Evolutionary conservation across 768 basidiomycete species (phyloP).

Genomic region (Macrolepiota fuliginosa): DNA sequence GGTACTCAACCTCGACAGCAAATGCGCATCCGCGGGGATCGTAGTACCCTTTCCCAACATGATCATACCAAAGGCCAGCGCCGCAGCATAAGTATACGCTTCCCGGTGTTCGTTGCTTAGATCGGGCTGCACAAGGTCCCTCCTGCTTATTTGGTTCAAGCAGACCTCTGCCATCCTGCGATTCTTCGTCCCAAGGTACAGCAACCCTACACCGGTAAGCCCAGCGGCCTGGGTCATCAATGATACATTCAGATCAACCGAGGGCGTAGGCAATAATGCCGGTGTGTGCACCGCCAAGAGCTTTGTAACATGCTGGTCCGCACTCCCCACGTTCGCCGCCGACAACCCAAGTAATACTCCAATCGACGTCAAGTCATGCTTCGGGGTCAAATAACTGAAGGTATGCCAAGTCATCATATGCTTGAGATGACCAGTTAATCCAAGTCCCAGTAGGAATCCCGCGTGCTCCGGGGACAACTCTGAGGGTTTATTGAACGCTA

Average conservation of each 20-base stretch:
- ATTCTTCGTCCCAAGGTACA: constrained; percentile 87
- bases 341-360: constrained; percentile 92
- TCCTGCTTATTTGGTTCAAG: constrained; percentile 76
- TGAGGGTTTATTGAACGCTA: constrained; percentile 90
- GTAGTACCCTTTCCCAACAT: constrained; percentile 87
- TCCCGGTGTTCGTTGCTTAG: constrained; percentile 88
- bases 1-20: constrained; percentile 66
- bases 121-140: constrained; percentile 77
- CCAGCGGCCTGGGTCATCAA: constrained; percentile 89
- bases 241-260: constrained; percentile 86
- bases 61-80: constrained; percentile 92
- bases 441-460: constrained; percentile 93
- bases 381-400: constrained; percentile 91
- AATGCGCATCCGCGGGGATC: constrained; percentile 72
- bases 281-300: constrained; percentile 91
- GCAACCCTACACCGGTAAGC: constrained; percentile 80
- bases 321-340: constrained; percentile 84
- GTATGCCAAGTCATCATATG: constrained; percentile 94
- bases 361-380: constrained; percentile 94
- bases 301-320: constrained; percentile 86
- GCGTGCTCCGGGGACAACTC: constrained; percentile 93
- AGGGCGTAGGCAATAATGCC: constrained; percentile 83
- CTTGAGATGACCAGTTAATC: constrained; percentile 87
- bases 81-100: constrained; percentile 86
- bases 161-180: constrained; percentile 93